phyloP scores from a whole-genome alignment of 768 basidiomycete species.

The Pisolithus albus region DNA sequence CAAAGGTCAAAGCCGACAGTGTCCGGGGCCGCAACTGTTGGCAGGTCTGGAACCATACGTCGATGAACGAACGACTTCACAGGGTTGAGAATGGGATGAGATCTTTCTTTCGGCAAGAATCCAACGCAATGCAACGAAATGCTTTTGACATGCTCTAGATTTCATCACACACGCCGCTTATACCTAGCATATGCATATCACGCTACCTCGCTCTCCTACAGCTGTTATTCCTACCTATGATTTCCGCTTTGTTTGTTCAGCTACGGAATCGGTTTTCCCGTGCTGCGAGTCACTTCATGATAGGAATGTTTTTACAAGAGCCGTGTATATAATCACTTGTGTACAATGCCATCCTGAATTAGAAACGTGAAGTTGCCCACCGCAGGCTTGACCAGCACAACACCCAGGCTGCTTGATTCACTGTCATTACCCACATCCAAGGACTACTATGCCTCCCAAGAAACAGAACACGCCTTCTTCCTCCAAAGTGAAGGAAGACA shows the following conservation, averaged over 20 bases:
- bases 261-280: neutral
- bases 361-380: no score
- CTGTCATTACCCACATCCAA: constrained; percentile 1
- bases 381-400: neutral
- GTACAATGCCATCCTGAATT: no score
- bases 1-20: constrained; percentile 2
- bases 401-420: neutral
- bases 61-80: neutral
- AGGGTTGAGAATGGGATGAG: neutral
- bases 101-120: neutral
- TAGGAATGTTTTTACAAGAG: neutral
- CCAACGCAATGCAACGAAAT: neutral
- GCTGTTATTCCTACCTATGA: neutral
- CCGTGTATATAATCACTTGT: no score
- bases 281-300: neutral
- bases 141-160: neutral
- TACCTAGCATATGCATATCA: neutral
- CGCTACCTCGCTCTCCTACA: neutral
- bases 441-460: constrained; percentile 68
- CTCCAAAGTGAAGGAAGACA: constrained; percentile 76
- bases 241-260: neutral
- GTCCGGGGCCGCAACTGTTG: neutral
- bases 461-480: constrained; percentile 51
- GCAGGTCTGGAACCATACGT: constrained; percentile 5
- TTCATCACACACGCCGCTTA: neutral